Conservation (phyloP, 2,329 filamentous ascomycete genomes). For the Dendrostoma leiphaemia region DNA sequence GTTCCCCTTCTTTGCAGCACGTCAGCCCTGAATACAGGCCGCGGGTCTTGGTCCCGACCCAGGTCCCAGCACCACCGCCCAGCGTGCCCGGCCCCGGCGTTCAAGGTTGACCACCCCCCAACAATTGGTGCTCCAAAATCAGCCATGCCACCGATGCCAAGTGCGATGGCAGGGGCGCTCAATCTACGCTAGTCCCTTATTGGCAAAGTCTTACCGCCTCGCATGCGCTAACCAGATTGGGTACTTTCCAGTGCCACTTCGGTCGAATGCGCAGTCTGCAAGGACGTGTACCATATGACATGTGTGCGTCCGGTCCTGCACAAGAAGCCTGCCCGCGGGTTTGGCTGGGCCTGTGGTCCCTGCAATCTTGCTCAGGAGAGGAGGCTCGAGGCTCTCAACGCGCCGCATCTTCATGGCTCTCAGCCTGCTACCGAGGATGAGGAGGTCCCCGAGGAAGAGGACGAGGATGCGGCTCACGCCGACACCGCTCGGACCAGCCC, state of each 20-base stretch:
- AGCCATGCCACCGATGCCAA: conserved; percentile 6
- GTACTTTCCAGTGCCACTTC: conserved; percentile 70
- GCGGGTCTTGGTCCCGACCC: neutral
- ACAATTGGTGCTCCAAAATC: neutral
- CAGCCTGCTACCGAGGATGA: conserved; percentile 64
- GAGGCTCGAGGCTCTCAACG: conserved; percentile 85
- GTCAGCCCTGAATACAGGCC: conserved; percentile 8
- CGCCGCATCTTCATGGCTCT: conserved; percentile 70
- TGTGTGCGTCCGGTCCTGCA: conserved; percentile 88
- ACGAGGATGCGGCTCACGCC: conserved; percentile 60
- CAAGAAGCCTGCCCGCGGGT: conserved; percentile 95
- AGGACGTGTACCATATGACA: conserved; percentile 96
- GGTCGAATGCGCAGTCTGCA: conserved; percentile 93
- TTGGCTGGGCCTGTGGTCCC: conserved; percentile 95
- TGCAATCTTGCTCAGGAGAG: conserved; percentile 96
- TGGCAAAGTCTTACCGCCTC: conserved; percentile 5
- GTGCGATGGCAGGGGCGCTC: conserved; percentile 3
- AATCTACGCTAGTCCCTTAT: conserved; percentile 11
- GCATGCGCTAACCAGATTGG: conserved; percentile 18
- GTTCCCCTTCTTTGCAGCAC: conserved; percentile 4
- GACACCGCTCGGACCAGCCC: conserved; percentile 65
- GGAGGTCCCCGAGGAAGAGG: conserved; percentile 66
- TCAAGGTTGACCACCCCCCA: neutral
- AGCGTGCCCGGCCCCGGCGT: neutral
- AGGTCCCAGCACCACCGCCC: neutral